Percentiles rank a stretch among this genome's conserved stretches.
These are phyloP conservation scores for Takakia lepidozioides DNA, from an alignment of 225 moss, liverwort and hornwort genomes.

Conservation along the genomic window DNA sequence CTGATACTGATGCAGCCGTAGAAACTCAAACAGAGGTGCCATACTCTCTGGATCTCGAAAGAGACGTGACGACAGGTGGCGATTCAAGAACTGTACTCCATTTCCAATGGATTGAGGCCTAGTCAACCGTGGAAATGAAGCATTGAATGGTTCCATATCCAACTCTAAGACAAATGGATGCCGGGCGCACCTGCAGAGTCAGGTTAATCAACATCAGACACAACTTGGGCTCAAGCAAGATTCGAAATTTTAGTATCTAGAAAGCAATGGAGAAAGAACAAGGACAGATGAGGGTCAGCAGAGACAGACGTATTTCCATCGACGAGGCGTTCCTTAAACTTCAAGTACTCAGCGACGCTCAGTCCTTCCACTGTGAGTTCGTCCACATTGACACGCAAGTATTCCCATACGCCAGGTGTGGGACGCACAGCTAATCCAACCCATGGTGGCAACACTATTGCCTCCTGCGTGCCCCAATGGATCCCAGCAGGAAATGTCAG, in stretches of 20 bases:
- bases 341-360: constrained; percentile 52
- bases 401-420: constrained; percentile 76
- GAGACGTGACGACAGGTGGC: constrained; percentile 76
- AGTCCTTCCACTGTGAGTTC: constrained; percentile 59
- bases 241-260: background rate
- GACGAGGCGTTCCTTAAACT: constrained; percentile 72
- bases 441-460: constrained; percentile 64
- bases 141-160: constrained; percentile 88
- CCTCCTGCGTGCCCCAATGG: constrained; percentile 46
- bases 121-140: constrained; percentile 74
- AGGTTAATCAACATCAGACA: no score
- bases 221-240: constrained; percentile 22
- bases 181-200: no score
- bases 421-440: constrained; percentile 71
- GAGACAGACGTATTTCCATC: background rate
- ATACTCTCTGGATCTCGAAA: constrained; percentile 61
- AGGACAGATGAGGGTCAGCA: background rate
- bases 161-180: constrained; percentile 69
- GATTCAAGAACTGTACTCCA: constrained; percentile 90
- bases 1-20: constrained; percentile 62
- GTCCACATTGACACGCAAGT: constrained; percentile 71
- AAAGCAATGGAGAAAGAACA: background rate
- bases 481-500: background rate
- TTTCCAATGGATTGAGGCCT: constrained; percentile 79
- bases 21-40: constrained; percentile 72